A percentile compares a stretch with the other conserved stretches of the same genome.
phyloP scores from a whole-genome alignment of 2,329 filamentous ascomycete genomes.

The Lomentospora prolificans region DNA sequence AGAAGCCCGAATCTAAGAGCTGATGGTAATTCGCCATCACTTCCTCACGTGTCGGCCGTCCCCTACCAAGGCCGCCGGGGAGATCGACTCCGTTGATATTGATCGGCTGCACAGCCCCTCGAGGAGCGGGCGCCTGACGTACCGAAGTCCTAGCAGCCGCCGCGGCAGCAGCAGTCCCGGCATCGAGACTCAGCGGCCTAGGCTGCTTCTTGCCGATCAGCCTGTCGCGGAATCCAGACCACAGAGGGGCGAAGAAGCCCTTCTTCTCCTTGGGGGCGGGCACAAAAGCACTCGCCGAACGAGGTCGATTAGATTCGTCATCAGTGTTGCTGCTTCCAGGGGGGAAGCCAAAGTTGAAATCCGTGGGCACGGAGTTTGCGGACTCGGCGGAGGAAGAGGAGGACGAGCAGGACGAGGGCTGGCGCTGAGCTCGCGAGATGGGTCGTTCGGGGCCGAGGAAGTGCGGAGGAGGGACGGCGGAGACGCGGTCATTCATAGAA shows the following conservation, averaged over 20 bases:
- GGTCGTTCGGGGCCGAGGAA: constrained; percentile 43
- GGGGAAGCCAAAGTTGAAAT: background rate
- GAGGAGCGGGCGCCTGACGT: constrained; percentile 3
- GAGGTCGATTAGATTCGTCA: constrained; percentile 8
- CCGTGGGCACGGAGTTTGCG: constrained; percentile 2
- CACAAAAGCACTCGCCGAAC: constrained; percentile 9
- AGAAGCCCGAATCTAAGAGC: constrained; percentile 48
- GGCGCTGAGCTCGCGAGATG: constrained; percentile 15
- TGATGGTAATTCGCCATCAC: constrained; percentile 46
- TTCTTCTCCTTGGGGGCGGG: constrained; percentile 7
- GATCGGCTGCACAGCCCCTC: background rate
- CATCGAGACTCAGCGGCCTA: constrained; percentile 10
- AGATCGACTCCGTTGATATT: constrained; percentile 5
- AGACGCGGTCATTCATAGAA: constrained; percentile 75
- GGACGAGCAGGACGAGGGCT: constrained; percentile 14
- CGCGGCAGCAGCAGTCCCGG: background rate
- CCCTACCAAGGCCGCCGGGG: constrained; percentile 10
- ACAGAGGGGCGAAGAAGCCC: constrained; percentile 15
- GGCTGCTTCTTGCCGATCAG: constrained; percentile 11
- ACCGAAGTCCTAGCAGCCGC: constrained; percentile 1
- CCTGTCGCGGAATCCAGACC: constrained; percentile 19
- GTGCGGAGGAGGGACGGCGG: constrained; percentile 57
- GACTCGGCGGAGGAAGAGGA: constrained; percentile 10
- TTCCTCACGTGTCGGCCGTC: constrained; percentile 30
- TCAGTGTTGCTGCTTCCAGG: background rate